Percentiles rank a stretch among this genome's conserved stretches.
Evolutionary conservation across 495 filamentous ascomycete genomes (phyloP).

Genomic region (Hypoxylon cercidicola): DNA sequence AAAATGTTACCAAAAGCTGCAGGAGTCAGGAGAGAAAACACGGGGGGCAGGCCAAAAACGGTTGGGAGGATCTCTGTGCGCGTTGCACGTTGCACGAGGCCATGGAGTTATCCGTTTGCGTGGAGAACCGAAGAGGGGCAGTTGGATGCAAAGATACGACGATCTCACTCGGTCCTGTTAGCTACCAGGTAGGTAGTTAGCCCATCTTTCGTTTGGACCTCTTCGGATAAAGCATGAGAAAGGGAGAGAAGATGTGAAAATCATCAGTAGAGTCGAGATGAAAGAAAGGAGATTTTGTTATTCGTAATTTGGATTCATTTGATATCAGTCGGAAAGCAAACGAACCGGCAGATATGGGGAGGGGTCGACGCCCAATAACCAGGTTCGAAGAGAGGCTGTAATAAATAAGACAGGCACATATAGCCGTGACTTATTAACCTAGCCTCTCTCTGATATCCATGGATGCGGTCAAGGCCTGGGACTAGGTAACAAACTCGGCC

Average conservation of each 20-base stretch:
- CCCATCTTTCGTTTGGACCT: neutral
- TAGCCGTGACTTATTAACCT: constrained; percentile 21
- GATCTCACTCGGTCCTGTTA: constrained; percentile 8
- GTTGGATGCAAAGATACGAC: neutral
- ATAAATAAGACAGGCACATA: constrained; percentile 40
- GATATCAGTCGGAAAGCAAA: constrained; percentile 13
- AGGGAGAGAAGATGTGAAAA: constrained; percentile 7
- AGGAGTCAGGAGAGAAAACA: constrained; percentile 34
- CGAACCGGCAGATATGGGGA: constrained; percentile 16
- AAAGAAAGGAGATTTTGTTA: constrained; percentile 9
- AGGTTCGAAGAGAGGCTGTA: constrained; percentile 33
- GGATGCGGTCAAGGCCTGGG: no score
- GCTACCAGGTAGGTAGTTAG: no score
- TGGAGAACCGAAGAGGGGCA: constrained; percentile 28
- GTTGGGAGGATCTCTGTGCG: constrained; percentile 46
- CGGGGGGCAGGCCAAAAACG: constrained; percentile 26
- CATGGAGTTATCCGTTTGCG: constrained; percentile 26
- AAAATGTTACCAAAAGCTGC: constrained; percentile 31
- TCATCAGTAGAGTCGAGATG: neutral
- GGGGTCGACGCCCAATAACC: constrained; percentile 27
- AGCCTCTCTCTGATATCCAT: constrained; percentile 9
- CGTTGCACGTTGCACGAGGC: constrained; percentile 21
- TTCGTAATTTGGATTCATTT: constrained; percentile 35
- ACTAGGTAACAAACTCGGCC: constrained; percentile 7
- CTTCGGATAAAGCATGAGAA: constrained; percentile 2